A percentile compares a stretch with the other conserved stretches of the same genome.
Evolutionary conservation across 805 yeast species (phyloP).

Genomic region (Candida tammaniensis): DNA sequence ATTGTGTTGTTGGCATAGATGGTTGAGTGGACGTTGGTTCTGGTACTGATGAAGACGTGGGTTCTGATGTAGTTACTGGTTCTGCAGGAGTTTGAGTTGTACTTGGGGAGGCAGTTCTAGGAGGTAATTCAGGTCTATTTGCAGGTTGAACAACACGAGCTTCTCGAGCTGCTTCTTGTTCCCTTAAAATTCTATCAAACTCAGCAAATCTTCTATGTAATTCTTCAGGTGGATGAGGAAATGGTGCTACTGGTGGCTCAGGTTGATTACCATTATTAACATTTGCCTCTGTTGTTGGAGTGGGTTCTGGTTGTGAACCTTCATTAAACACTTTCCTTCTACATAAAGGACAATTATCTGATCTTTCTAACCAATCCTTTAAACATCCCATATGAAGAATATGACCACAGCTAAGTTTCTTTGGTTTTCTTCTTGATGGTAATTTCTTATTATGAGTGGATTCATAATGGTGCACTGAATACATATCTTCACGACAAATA

Average conservation of each 20-base stretch:
- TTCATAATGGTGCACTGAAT: slow-evolving; percentile 38
- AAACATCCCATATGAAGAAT: slow-evolving; percentile 86
- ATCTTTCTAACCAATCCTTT: slow-evolving; percentile 88
- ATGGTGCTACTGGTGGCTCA: slow-evolving; percentile 2
- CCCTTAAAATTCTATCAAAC: slow-evolving; percentile 7
- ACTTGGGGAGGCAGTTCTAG: slow-evolving; percentile 6
- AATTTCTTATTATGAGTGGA: slow-evolving; percentile 17
- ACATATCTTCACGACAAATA: slow-evolving; percentile 90
- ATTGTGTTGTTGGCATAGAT: background rate
- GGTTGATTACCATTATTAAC: background rate
- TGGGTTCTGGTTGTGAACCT: background rate
- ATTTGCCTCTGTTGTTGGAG: background rate
- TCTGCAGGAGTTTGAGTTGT: slow-evolving; percentile 4
- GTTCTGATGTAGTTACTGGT: background rate
- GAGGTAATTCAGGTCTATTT: background rate
- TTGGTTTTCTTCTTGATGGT: slow-evolving; percentile 53
- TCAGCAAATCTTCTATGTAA: slow-evolving; percentile 9
- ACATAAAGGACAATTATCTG: slow-evolving; percentile 93
- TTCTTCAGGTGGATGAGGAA: background rate
- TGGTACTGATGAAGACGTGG: slow-evolving; percentile 3
- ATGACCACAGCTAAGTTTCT: slow-evolving; percentile 80
- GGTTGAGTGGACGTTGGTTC: slow-evolving; percentile 4
- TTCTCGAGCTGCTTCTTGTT: background rate
- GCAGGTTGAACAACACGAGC: background rate
- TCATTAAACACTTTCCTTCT: slow-evolving; percentile 56